phyloP scores from a whole-genome alignment of 306 rosid genomes.

The Coriaria nepalensis region DNA sequence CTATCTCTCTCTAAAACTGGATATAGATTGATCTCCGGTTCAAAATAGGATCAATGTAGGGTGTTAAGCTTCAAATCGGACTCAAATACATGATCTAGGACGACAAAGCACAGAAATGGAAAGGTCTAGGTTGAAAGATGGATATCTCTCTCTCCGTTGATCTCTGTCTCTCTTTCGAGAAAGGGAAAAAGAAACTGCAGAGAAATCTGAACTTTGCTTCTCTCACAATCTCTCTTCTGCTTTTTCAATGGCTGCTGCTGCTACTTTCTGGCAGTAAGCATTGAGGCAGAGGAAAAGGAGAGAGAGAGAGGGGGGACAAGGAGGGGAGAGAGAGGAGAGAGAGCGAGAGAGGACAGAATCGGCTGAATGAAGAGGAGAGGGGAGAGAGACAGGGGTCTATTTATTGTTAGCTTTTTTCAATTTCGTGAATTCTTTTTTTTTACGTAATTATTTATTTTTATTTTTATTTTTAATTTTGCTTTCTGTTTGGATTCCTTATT shows the following conservation, averaged over 20 bases:
- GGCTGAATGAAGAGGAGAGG: too few species aligned
- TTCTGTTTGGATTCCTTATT: not conserved
- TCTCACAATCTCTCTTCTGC: too few species aligned
- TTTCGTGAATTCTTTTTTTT: slow-evolving; percentile 2
- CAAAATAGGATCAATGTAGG: not conserved
- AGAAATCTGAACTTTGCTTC: slow-evolving; percentile 5
- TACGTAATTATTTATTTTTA: not conserved
- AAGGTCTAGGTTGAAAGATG: too few species aligned
- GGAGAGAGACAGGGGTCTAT: slow-evolving; percentile 9
- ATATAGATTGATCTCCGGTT: not conserved
- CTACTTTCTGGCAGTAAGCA: slow-evolving; percentile 1
- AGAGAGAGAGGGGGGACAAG: slow-evolving; percentile 1
- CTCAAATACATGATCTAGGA: too few species aligned
- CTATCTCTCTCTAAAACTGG: slow-evolving; percentile 2
- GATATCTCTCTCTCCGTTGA: slow-evolving; percentile 3
- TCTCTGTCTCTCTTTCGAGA: too few species aligned
- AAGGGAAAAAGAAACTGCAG: too few species aligned
- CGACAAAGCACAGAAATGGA: too few species aligned
- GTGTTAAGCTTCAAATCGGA: too few species aligned
- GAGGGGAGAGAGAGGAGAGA: not conserved
- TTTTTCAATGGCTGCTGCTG: too few species aligned
- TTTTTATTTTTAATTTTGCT: not conserved
- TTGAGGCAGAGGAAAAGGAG: slow-evolving; percentile 17
- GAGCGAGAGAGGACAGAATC: too few species aligned
- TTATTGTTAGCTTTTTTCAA: slow-evolving; percentile 41